Conservation (phyloP, 2,329 filamentous ascomycete genomes). For the Metarhizium humberi region DNA sequence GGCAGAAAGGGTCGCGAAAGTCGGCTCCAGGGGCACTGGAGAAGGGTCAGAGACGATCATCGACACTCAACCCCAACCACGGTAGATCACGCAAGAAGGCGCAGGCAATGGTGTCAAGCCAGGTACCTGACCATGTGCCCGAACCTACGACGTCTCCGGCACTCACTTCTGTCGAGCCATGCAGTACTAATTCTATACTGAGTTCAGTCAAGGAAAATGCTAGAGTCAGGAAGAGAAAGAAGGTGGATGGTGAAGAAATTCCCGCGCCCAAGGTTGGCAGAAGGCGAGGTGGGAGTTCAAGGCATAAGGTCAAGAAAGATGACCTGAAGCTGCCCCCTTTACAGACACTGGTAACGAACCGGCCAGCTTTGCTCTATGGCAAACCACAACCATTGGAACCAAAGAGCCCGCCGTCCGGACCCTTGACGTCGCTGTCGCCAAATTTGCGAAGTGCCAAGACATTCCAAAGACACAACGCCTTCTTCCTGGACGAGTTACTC, state of each 20-base stretch:
- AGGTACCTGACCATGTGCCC: conserved; percentile 4
- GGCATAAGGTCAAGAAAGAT: conserved; percentile 4
- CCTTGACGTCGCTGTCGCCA: conserved; percentile 20
- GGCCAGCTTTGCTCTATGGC: conserved; percentile 9
- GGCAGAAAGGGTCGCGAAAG: conserved; percentile 26
- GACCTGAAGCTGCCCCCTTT: conserved; percentile 21
- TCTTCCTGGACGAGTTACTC: conserved; percentile 15
- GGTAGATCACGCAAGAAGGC: conserved; percentile 18
- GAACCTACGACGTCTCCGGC: conserved; percentile 1
- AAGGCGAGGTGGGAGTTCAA: conserved; percentile 6
- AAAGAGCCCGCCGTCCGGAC: conserved; percentile 15
- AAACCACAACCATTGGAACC: conserved; percentile 22
- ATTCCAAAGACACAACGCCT: conserved; percentile 13
- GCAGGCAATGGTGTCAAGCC: not conserved
- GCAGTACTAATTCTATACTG: conserved; percentile 33
- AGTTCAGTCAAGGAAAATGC: conserved; percentile 40
- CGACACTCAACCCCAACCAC: conserved; percentile 28
- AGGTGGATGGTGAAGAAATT: conserved; percentile 30
- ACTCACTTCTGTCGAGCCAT: not conserved
- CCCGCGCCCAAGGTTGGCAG: conserved; percentile 8
- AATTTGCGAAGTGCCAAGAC: conserved; percentile 17
- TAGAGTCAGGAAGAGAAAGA: conserved; percentile 37
- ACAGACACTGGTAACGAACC: conserved; percentile 13
- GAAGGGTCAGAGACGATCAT: conserved; percentile 17
- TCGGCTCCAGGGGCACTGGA: conserved; percentile 29